Evolutionary conservation across 805 yeast genomes (phyloP).

Genomic region (Candida yuanshanica): DNA sequence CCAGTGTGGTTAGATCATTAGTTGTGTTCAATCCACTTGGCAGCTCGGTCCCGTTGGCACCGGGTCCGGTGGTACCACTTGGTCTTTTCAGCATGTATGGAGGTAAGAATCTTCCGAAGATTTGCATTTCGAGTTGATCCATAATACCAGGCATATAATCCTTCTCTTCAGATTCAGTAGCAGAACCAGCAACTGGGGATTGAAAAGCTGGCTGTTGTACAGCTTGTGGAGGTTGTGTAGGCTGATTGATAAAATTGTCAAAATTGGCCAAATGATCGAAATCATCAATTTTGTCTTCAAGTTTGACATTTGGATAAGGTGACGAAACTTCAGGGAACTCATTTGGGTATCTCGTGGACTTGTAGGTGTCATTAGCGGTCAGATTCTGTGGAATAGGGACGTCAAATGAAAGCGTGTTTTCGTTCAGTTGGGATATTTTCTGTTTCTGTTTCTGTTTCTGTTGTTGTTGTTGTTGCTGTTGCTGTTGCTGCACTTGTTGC

Average conservation of each 20-base stretch:
- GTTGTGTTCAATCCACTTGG: conserved; percentile 24
- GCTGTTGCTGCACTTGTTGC: conserved; percentile 12
- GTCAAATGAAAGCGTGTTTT: background rate
- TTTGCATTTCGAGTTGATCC: conserved; percentile 78
- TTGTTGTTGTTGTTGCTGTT: conserved; percentile 2
- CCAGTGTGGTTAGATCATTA: conserved; percentile 16
- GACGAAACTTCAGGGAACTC: conserved; percentile 6
- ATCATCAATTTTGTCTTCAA: conserved; percentile 19
- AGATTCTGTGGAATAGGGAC: conserved; percentile 25
- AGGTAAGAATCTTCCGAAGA: conserved; percentile 79
- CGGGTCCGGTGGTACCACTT: conserved; percentile 21
- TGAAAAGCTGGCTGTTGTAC: background rate
- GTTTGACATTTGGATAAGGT: conserved; percentile 13
- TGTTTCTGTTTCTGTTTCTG: too few species aligned
- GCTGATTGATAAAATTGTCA: conserved; percentile 24
- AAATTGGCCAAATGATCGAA: conserved; percentile 26
- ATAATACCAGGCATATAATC: conserved; percentile 72
- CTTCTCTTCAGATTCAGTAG: conserved; percentile 7
- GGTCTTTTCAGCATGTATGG: conserved; percentile 63
- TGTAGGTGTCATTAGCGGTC: conserved; percentile 7
- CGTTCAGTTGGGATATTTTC: too few species aligned
- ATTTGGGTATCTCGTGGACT: background rate
- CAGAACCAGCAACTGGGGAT: background rate
- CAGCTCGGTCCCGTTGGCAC: conserved; percentile 24
- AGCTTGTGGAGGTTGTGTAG: conserved; percentile 1